Base-by-base conservation (phyloP, 371 early-diverging fungal genomes). In the Mortierella sp. region DNA sequence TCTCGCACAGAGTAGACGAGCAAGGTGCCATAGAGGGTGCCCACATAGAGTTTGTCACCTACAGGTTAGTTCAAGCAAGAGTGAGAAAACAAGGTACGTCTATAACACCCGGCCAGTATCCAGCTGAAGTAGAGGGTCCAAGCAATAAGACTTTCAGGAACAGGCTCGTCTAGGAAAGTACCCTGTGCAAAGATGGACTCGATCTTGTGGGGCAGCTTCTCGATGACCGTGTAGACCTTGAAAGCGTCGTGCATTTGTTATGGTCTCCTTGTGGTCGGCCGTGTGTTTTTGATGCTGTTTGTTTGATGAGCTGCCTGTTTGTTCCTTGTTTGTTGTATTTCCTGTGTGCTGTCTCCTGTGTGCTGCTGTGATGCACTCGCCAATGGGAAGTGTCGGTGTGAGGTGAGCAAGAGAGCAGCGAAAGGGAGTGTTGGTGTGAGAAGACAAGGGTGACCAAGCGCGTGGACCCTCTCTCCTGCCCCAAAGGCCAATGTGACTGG, bases 21-120 rank as follows among this genome's bases (percentile, higher is more conserved):
- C 37, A 95, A 82, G 50, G 93, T 92, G 9, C 96, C 96, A 16
- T 89, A 89, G 31, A 91, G 90, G 2, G 96, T 94, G 40, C 96
- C 96, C 74, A 95, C 91, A 69, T 95, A 88, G 54, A 95, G 88
- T 76, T 93, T 91, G 89, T 95, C 95, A 67, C 96, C 93, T 93
- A 54, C 43, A 61, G 13, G 26, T 40, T 44, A 24, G 71, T 28
- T n/a, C 37, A 77, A 51, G 34, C 48, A 21, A 59, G 21, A 9
- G 59, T 31, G 55, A 28, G 59, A 59, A 28, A 26, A 59, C 14
- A 14, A 16, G 59, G 4, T 13, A 14, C 0, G 3, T 54, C 11
- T 31, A 9, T 59, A 31, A 6, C 28, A 8, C 19, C 19, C 28
- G 34, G 28, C 34, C 6, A 5, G 6, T 0, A 19, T 61, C 34